Base-by-base conservation (phyloP, 306 rosid genomes). In the Lotus japonicus region DNA sequence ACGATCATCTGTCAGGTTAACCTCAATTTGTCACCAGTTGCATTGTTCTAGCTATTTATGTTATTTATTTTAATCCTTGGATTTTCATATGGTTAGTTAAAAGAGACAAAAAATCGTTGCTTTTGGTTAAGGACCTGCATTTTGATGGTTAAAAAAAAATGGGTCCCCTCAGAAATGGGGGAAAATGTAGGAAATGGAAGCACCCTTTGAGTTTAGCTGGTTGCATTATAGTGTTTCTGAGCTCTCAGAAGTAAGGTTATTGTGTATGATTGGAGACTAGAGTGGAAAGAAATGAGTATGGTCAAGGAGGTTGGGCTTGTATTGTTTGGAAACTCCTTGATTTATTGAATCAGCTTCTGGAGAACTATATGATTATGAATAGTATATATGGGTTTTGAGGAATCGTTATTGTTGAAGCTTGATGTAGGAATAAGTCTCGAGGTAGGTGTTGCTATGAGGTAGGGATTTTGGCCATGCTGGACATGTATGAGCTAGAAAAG, bases 1-100 rank as follows among this genome's bases (percentile, higher is more conserved):
- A 61, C 85, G 99, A 79, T 95, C 99, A 8, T 95, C 99, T 31
- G 99, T 95, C 21, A 95, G 99, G 99, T 90, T 67, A 38, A 28
- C 21, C 26, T 48, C 43, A 48, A 15, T 61, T 68, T 18, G 17
- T 57, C 11, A 31, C 36, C 36, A 31, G 4, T 23, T 8, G 0
- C 8, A n/a, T 12, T n/a, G 12, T 44, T 63, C 9, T 43, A 44
- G 53, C 39, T n/a, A 21, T 62, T 11, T 3, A 42, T 42, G n/a
- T 9, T 11, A 62, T 23, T 19, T 13, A 11, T 5, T 3, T 53
- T n/a, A 13, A 1, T 64, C 0, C 7, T 31, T 31, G 58, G 35
- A 39, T 65, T 68, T 68, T 0, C 7, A 38, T 66, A 6, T 46
- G 16, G 38, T 67, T 19, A 31, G 5, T 0, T 5, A 31, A 38